Evolutionary conservation across 305 asterid genomes (phyloP).

Genomic region (Fraxinus ornus): DNA sequence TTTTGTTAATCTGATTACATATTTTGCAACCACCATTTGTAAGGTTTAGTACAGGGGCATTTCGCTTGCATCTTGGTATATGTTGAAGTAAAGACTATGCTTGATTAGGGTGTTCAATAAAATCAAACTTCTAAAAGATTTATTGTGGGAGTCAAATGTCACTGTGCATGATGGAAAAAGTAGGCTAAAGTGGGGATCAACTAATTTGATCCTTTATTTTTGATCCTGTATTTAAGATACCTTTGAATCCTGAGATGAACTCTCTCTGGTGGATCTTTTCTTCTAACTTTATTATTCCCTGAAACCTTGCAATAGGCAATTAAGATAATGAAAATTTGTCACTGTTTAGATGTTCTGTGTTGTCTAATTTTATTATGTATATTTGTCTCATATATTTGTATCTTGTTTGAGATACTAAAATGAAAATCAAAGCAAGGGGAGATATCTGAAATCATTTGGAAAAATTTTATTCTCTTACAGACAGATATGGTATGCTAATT

Average conservation of each 20-base stretch:
- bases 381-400: neutral
- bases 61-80: neutral
- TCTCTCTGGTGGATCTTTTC: neutral
- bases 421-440: neutral
- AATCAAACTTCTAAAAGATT: neutral
- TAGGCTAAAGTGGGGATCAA: neutral
- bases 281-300: neutral
- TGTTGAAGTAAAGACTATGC: neutral
- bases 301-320: neutral
- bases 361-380: neutral
- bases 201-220: neutral
- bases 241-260: neutral
- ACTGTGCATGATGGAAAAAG: conserved; percentile 6
- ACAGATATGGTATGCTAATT: neutral
- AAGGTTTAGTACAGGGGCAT: neutral
- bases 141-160: neutral
- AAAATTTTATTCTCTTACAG: neutral
- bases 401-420: neutral
- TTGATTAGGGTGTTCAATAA: neutral
- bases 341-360: neutral
- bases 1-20: neutral
- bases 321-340: neutral
- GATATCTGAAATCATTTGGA: neutral
- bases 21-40: neutral
- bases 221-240: neutral